Evolutionary conservation across 1,139 yeast species (phyloP), one percentile per base, ranked within the genome.

Genomic region (Arxiozyma bovina): DNA sequence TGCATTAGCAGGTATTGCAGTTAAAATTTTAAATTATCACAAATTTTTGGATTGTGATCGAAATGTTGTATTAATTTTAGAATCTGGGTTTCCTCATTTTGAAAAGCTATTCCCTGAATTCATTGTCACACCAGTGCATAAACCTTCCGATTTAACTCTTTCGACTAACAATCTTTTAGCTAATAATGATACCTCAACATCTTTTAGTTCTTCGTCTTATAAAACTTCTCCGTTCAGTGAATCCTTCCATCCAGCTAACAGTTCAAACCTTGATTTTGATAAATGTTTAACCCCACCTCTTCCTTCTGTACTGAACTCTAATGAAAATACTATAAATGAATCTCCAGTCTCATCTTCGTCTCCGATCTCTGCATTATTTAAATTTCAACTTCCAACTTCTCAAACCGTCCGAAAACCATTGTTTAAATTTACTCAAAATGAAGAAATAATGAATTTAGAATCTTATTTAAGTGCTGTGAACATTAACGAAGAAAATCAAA

Each of bases 401-500:
- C 54, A 56, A 11, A 52, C 58, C 9, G 52, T 51, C 23, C 59
- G 61, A 22, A 54, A 62, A 8, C 58, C 66, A 17, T 61, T 68
- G 17, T 76, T 76, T 64, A 74, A 74, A 58, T 68, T 76, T 46
- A 65, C 77, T 47, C 78, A 76, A 55, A 74, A 75, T 54, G 79
- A 77, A 59, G 78, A 77, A 58, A 60, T 67, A n/a, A 64, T 62
- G 61, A 69, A 68, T 54, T 55, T 70, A 46, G 71, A 70, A 44
- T 58, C 66, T 27, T 68, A 70, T 51, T 54, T 65, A 44, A 61
- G 63, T 55, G 70, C 69, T 4, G 70, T 65, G 4, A 61, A 67
- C 40, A 53, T 63, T 3, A 66, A 66, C 52, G 65, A 64, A 61
- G 63, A 61, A 42, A 49, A 55, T 57, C 53, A 57, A 48, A 51